Percentiles rank a stretch among this genome's conserved stretches.
phyloP scores from a whole-genome alignment of 2,329 filamentous ascomycete genomes.

The Lizonia empirigonia region DNA sequence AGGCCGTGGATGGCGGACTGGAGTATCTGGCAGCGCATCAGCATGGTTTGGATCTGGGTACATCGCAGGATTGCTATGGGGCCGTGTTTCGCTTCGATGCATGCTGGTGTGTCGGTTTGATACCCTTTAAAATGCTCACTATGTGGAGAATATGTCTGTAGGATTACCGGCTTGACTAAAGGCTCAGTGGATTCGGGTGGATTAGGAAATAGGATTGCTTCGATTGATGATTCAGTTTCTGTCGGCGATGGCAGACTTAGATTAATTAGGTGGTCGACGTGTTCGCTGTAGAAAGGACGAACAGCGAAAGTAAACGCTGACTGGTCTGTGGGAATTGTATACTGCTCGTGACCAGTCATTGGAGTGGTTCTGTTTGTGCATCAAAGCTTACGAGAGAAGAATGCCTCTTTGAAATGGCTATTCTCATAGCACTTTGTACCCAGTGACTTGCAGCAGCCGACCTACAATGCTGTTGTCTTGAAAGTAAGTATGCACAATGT shows the following conservation, averaged over 20 bases:
- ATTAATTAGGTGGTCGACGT: neutral
- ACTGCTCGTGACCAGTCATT: neutral
- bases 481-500: neutral
- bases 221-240: neutral
- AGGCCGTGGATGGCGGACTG: slow-evolving; percentile 6
- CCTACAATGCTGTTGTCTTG: neutral
- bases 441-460: neutral
- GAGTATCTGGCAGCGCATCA: slow-evolving; percentile 24
- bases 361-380: neutral
- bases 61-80: neutral
- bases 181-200: too few species aligned
- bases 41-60: slow-evolving; percentile 11
- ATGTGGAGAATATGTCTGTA: neutral
- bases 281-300: neutral
- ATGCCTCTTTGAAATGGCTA: neutral
- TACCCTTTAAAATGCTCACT: neutral
- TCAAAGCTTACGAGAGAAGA: neutral
- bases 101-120: neutral
- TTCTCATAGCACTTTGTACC: neutral
- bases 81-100: neutral
- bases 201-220: neutral
- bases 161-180: neutral
- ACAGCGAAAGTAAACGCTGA: slow-evolving; percentile 20
- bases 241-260: neutral
- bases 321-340: neutral